Conservation (phyloP, 805 yeast species). For the Nakazawaea ambrosiae region DNA sequence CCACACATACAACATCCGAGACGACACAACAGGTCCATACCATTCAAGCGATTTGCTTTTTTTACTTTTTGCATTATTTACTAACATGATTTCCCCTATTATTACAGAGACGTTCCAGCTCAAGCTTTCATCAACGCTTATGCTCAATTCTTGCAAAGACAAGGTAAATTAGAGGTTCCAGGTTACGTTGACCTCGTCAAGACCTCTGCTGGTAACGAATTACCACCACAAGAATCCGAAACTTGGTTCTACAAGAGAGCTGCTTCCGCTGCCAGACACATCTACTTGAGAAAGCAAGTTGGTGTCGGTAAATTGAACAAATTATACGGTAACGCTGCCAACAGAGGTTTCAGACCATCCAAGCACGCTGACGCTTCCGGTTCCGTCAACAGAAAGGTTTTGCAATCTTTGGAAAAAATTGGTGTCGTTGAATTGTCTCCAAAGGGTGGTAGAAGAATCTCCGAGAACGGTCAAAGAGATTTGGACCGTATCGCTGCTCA, state of each 20-base stretch:
- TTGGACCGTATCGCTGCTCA: slow-evolving; percentile 99
- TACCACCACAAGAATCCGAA: slow-evolving; percentile 99
- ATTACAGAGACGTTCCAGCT: slow-evolving; percentile 98
- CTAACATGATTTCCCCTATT: too few relatives aligned
- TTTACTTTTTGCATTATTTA: too few relatives aligned
- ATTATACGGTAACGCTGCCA: slow-evolving; percentile 97
- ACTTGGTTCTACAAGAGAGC: slow-evolving; percentile 99
- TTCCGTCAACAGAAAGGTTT: slow-evolving; percentile 96
- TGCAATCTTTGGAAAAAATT: slow-evolving; percentile 96
- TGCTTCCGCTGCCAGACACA: slow-evolving; percentile 99
- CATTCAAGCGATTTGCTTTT: too few relatives aligned
- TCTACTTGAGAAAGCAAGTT: slow-evolving; percentile 98
- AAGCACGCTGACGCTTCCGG: slow-evolving; percentile 99
- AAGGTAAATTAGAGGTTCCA: slow-evolving; percentile 99
- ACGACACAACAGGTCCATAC: too few relatives aligned
- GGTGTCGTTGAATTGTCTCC: slow-evolving; percentile 95
- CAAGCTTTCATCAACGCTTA: slow-evolving; percentile 99
- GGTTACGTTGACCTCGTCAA: slow-evolving; percentile 99
- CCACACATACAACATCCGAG: too few relatives aligned
- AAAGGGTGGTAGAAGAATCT: slow-evolving; percentile 99
- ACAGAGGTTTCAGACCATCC: slow-evolving; percentile 99
- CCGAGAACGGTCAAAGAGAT: slow-evolving; percentile 99
- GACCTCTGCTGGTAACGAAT: slow-evolving; percentile 98
- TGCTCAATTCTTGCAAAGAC: slow-evolving; percentile 99
- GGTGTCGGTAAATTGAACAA: slow-evolving; percentile 99